Conservation (phyloP, 768 basidiomycete genomes). For the Tulasnella sp. region DNA sequence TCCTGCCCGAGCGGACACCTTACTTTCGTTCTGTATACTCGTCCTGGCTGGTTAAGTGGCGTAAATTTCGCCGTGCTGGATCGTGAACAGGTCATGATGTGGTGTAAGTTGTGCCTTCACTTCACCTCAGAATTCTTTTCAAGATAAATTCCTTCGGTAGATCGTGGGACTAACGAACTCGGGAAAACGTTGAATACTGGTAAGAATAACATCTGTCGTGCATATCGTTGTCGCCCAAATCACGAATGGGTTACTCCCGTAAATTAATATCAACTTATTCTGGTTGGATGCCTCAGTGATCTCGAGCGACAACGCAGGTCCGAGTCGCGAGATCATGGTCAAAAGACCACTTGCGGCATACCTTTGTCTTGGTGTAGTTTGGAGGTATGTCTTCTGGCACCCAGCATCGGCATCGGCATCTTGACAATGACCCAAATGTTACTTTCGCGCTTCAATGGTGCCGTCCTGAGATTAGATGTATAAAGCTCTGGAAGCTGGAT, state of each 20-base stretch:
- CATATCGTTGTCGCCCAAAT: too few species aligned
- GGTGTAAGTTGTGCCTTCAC: conserved; percentile 2
- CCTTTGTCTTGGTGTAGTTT: not conserved
- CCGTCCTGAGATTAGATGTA: not conserved
- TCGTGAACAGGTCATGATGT: conserved; percentile 5
- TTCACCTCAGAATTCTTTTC: not conserved
- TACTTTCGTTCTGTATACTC: not conserved
- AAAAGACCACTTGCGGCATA: not conserved
- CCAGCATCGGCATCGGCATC: not conserved
- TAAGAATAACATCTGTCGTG: not conserved
- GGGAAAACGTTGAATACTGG: not conserved
- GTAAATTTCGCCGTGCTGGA: conserved; percentile 3
- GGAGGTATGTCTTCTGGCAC: not conserved
- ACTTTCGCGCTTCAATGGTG: too few species aligned
- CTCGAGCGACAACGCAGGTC: too few species aligned
- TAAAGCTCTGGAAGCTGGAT: not conserved
- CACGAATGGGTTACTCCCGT: too few species aligned
- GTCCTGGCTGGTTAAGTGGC: not conserved
- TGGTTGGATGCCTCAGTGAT: too few species aligned
- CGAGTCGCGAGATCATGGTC: not conserved
- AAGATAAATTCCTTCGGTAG: not conserved
- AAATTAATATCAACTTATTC: too few species aligned
- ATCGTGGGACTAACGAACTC: not conserved
- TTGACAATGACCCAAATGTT: too few species aligned
- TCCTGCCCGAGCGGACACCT: not conserved